Conservation (phyloP, 306 rosid genomes). For the Potentilla sterilis region DNA sequence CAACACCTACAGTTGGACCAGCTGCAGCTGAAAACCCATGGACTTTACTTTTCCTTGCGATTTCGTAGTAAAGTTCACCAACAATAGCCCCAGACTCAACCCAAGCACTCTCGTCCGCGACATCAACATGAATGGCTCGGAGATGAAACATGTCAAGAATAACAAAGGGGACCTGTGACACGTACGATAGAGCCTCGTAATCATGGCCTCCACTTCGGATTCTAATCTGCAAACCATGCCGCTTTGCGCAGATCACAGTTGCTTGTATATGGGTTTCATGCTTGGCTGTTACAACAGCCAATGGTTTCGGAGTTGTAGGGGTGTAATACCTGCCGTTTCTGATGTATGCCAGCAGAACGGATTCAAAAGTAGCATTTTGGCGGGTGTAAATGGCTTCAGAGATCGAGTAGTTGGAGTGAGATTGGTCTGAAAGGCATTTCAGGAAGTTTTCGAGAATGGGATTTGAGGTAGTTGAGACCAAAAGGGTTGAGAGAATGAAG, state of each 20-base stretch:
- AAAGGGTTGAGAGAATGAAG: neutral
- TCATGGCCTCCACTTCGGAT: conserved; percentile 47
- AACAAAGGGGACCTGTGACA: conserved; percentile 23
- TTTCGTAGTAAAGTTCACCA: conserved; percentile 34
- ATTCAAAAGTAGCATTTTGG: conserved; percentile 35
- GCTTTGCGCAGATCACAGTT: conserved; percentile 21
- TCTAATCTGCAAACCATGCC: conserved; percentile 11
- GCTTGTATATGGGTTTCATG: conserved; percentile 26
- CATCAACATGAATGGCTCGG: conserved; percentile 17
- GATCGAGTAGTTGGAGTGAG: conserved; percentile 12
- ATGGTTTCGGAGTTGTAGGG: conserved; percentile 32
- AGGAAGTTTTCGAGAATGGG: conserved; percentile 22
- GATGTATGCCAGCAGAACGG: conserved; percentile 32
- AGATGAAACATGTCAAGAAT: conserved; percentile 37
- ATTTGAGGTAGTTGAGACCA: conserved; percentile 17
- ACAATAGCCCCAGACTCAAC: conserved; percentile 35
- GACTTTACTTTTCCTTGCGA: conserved; percentile 17
- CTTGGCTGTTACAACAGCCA: conserved; percentile 12
- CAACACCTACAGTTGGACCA: conserved; percentile 22
- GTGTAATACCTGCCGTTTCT: conserved; percentile 38
- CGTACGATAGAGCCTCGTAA: conserved; percentile 27
- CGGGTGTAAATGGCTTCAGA: conserved; percentile 35
- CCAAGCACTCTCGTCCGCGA: conserved; percentile 21
- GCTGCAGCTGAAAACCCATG: conserved; percentile 31
- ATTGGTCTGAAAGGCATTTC: conserved; percentile 38